phyloP scores from a whole-genome alignment of 441 rosid genomes.

The Corymbia citriodora region DNA sequence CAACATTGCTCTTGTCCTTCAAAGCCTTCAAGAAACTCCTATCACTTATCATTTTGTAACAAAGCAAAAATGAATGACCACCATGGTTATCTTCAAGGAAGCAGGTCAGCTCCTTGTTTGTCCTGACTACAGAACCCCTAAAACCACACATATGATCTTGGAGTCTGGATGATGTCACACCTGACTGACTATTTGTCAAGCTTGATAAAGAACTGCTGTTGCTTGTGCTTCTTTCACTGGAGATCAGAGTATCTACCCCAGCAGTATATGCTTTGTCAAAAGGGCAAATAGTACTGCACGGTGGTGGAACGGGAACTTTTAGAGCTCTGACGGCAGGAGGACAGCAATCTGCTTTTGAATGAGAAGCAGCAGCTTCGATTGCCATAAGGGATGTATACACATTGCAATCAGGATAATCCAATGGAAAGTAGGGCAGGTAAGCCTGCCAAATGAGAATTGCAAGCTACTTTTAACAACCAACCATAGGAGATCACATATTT shows the following conservation, averaged over 20 bases:
- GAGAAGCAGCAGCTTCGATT: slow-evolving; percentile 38
- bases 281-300: slow-evolving; percentile 50
- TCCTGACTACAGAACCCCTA: slow-evolving; percentile 55
- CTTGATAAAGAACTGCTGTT: slow-evolving; percentile 2
- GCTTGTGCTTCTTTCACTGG: slow-evolving; percentile 13
- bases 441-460: slow-evolving; percentile 39
- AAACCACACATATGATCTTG: slow-evolving; percentile 17
- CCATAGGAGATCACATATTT: neutral
- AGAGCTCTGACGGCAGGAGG: slow-evolving; percentile 59
- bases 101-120: slow-evolving; percentile 31
- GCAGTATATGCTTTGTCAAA: slow-evolving; percentile 12
- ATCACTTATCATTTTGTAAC: slow-evolving; percentile 22
- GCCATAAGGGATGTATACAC: slow-evolving; percentile 51
- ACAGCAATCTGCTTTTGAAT: slow-evolving; percentile 33
- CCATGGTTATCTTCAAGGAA: slow-evolving; percentile 33
- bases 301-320: slow-evolving; percentile 64
- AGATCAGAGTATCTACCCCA: slow-evolving; percentile 12
- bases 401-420: slow-evolving; percentile 77
- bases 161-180: neutral
- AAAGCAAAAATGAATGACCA: slow-evolving; percentile 33
- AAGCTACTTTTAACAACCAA: neutral
- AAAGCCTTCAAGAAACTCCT: slow-evolving; percentile 19
- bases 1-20: slow-evolving; percentile 28
- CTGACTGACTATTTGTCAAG: slow-evolving; percentile 5
- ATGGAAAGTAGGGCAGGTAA: slow-evolving; percentile 71